Evolutionary conservation across 495 filamentous ascomycete genomes (phyloP), one percentile per base, ranked within the genome.

Genomic region (Aspergillus affinis): DNA sequence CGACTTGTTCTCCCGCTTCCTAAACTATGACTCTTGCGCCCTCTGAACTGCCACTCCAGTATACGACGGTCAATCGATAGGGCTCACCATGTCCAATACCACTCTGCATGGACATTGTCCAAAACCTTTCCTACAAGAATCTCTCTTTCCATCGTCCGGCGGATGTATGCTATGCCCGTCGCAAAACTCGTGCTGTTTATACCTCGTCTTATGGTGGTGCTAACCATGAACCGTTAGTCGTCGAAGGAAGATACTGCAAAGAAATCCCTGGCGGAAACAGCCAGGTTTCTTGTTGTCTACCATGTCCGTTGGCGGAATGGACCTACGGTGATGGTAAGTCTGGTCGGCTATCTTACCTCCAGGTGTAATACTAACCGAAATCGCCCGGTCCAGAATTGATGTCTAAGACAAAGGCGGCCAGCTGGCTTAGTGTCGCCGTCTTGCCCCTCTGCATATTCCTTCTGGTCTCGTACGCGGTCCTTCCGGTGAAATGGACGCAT

Each of bases 401-500:
- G 26, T 79, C 81, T 12, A 82, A 89, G 68, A 84, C 85, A 23
- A 68, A 75, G 27, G 81, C 84, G 20, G 86, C 90, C 8, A 87
- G 89, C 72, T 96, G 88, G 87, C 73, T 97, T 52, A 91, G 88
- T 62, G 86, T 96, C 27, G 85, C 79, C 8, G 82, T 90, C 58
- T 81, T 92, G 32, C 78, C 86, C 30, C 84, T 89, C 61, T 87
- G 86, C 61, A 66, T 86, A 27, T 94, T 94, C 66, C 77, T 98
- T 55, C 78, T 98, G 8, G 46, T 93, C 13, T 96, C 92, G 15
- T 98, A 91, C 77, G 76, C 86, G 6, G 83, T 90, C 15, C 81
- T 98, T 51, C 91, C 95, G 2, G 84, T 89, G n/a, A 90, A 94
- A 72, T 91, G 88, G 77, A 97, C 95, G 18, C 84, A 90, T 66